A percentile compares a stretch with the other conserved stretches of the same genome.
phyloP scores from a whole-genome alignment of 495 filamentous ascomycete species.

The Penicillium malachiteum region DNA sequence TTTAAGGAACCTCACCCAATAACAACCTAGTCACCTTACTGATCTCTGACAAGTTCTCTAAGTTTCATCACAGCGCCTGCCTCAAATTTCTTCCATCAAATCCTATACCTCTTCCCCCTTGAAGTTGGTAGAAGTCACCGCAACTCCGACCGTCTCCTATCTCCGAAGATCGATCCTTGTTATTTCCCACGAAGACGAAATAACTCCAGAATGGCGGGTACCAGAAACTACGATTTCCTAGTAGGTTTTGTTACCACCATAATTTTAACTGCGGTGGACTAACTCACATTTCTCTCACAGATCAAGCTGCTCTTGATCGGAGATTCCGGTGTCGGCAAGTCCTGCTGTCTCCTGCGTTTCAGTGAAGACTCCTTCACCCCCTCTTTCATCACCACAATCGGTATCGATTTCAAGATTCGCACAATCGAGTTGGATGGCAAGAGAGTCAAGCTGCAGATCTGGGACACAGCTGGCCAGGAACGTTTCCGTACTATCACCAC shows the following conservation, averaged over 20 bases:
- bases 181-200: conserved; percentile 3
- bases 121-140: background rate
- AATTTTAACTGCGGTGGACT: background rate
- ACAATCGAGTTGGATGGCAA: conserved; percentile 98
- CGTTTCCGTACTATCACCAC: conserved; percentile 98
- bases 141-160: conserved; percentile 18
- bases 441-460: conserved; percentile 97
- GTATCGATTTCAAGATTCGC: conserved; percentile 99
- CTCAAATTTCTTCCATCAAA: background rate
- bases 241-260: conserved; percentile 49
- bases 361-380: conserved; percentile 98
- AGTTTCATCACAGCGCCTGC: background rate
- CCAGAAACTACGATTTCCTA: conserved; percentile 97
- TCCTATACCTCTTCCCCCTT: background rate
- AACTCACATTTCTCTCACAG: conserved; percentile 44
- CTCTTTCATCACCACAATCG: conserved; percentile 98
- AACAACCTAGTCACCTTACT: background rate
- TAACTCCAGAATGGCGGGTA: conserved; percentile 73
- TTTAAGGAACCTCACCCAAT: conserved; percentile 4
- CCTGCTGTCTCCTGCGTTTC: conserved; percentile 96
- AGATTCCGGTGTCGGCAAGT: conserved; percentile 97
- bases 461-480: conserved; percentile 98
- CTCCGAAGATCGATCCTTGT: conserved; percentile 4
- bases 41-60: background rate
- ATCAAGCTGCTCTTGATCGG: conserved; percentile 99